Evolutionary conservation across 257 asterid genomes (phyloP).

Genomic region (Craterostigma plantagineum): DNA sequence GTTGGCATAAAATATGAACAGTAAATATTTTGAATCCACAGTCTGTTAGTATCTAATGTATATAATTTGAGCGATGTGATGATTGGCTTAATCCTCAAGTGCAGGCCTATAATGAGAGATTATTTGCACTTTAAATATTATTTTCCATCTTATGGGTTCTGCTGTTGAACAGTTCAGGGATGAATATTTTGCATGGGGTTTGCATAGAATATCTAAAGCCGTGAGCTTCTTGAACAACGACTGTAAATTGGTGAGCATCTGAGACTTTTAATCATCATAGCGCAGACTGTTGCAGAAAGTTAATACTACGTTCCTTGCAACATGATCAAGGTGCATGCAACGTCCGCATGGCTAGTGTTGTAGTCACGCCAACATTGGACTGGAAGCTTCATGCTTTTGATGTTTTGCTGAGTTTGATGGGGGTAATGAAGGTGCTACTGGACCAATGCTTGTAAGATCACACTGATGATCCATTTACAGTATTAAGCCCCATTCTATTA

Average conservation of each 20-base stretch:
- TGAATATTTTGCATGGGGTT: slow-evolving; percentile 94
- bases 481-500: slow-evolving; percentile 3
- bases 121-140: too few species aligned
- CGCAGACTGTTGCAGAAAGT: too few species aligned
- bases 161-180: slow-evolving; percentile 31
- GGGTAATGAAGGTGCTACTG: slow-evolving; percentile 58
- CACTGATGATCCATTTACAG: slow-evolving; percentile 7
- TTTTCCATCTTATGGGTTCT: slow-evolving; percentile 1
- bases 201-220: slow-evolving; percentile 96
- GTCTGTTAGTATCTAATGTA: too few species aligned
- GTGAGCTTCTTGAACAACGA: slow-evolving; percentile 98
- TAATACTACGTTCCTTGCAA: not conserved
- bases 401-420: slow-evolving; percentile 93
- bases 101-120: too few species aligned
- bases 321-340: slow-evolving; percentile 88
- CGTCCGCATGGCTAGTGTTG: slow-evolving; percentile 95
- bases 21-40: not conserved
- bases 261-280: not conserved
- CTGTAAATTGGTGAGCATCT: slow-evolving; percentile 73
- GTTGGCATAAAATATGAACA: slow-evolving; percentile 1
- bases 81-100: too few species aligned
- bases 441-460: slow-evolving; percentile 80
- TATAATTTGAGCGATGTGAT: too few species aligned
- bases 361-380: slow-evolving; percentile 91
- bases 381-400: slow-evolving; percentile 98